Conservation (phyloP, 768 basidiomycete genomes). For the Xerocomellus amylosporus region DNA sequence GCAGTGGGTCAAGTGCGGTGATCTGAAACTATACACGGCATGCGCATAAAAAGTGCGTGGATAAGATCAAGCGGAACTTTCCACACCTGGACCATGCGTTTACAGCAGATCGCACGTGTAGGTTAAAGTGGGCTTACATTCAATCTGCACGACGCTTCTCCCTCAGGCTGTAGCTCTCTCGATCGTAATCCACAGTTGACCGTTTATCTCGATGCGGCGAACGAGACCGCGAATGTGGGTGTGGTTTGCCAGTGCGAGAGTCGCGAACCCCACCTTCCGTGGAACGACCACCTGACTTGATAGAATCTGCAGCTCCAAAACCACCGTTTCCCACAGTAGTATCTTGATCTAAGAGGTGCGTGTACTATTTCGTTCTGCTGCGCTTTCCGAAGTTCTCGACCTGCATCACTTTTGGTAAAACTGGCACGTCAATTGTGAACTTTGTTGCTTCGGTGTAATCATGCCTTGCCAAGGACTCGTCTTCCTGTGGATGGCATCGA, state of each 20-base stretch:
- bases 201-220: conserved; percentile 31
- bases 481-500: conserved; percentile 55
- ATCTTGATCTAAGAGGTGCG: conserved; percentile 95
- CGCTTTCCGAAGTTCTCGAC: conserved; percentile 93
- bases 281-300: conserved; percentile 54
- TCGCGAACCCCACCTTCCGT: conserved; percentile 43
- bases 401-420: conserved; percentile 96
- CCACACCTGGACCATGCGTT: neutral
- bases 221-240: conserved; percentile 33
- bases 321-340: conserved; percentile 66
- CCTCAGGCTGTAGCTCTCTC: conserved; percentile 36
- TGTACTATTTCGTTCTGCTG: conserved; percentile 92
- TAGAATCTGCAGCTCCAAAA: conserved; percentile 57
- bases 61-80: neutral
- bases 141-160: conserved; percentile 60
- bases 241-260: conserved; percentile 19
- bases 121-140: conserved; percentile 20
- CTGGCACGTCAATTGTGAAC: conserved; percentile 81
- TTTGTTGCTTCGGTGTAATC: conserved; percentile 91
- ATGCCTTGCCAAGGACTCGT: conserved; percentile 78
- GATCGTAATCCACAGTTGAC: conserved; percentile 28
- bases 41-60: neutral
- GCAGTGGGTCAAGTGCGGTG: conserved; percentile 11
- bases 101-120: conserved; percentile 1
- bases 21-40: neutral